Evolutionary conservation across 2,329 filamentous ascomycete species (phyloP), one percentile per base, ranked within the genome.

Genomic region (Colletotrichum sp.): DNA sequence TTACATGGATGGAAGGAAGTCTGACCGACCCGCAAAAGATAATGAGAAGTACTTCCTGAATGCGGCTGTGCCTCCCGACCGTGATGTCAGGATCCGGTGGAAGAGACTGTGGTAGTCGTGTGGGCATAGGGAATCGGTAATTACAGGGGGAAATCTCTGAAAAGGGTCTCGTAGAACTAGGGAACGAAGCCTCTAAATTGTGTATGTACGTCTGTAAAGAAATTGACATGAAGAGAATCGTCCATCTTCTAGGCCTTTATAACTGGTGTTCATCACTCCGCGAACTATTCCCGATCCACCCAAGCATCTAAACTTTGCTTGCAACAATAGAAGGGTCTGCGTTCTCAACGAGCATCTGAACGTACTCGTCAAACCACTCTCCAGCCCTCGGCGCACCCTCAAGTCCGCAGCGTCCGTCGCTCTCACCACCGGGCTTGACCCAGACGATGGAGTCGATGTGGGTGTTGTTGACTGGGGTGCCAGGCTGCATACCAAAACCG

Each of bases 361-460:
- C 83, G 77, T 86, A 87, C 75, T 84, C 83, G 18, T 86, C 81
- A 74, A 86, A 87, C 86, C 86, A 88, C 6, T 74, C 74, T 4
- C 86, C 86, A 1, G 86, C 85, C 22, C 68, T 76, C 2, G 86
- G 84, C 2, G 86, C 86, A 4, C 82, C 82, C 32, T 79, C 78
- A 39, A 83, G 77, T 0, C 86, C 85, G 75, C 85, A 87, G 67
- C 81, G 69, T 6, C 86, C 86, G 70, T 88, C 86, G 62, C 82
- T 84, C 81, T 88, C 86, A 13, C 86, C 86, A 13, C 84, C 85
- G 0, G 86, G 86, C 82, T 88, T 88, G 66, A 86, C 82, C 86
- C 86, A 88, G 16, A 87, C 86, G 60, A 88, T 82, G 71, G 83
- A 83, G 76, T 87, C 86, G 5, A 88, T 80, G 68, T 83, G 74